These are phyloP conservation scores for Ampelomyces quisqualis DNA, from an alignment of 2,329 filamentous ascomycete species.

Conservation along the genomic window DNA sequence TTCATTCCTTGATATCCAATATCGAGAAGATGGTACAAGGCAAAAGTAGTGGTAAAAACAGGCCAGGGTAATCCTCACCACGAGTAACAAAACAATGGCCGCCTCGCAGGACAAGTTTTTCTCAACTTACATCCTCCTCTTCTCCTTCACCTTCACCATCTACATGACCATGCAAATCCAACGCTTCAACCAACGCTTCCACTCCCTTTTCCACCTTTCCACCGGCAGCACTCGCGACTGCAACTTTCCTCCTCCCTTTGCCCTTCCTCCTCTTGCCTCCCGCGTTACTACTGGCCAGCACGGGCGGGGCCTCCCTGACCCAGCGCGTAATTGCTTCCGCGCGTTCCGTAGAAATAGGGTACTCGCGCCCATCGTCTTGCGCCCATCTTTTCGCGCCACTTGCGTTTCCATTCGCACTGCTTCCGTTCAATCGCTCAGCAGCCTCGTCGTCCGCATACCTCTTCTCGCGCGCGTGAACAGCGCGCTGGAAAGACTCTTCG, in stretches of 20 bases:
- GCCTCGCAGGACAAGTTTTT: no score
- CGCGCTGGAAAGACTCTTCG: slow-evolving; percentile 64
- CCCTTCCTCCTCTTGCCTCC: slow-evolving; percentile 40
- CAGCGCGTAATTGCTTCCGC: slow-evolving; percentile 69
- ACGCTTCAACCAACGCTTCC: neutral
- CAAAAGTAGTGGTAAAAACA: no score
- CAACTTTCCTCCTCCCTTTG: slow-evolving; percentile 13
- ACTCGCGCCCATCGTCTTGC: slow-evolving; percentile 66
- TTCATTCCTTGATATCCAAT: no score
- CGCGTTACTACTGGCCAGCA: slow-evolving; percentile 36
- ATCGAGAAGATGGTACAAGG: no score
- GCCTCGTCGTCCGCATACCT: slow-evolving; percentile 59
- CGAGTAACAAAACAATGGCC: no score
- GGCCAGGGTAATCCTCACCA: no score
- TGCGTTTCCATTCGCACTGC: neutral
- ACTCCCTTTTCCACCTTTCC: neutral
- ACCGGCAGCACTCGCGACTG: neutral
- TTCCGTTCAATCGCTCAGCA: slow-evolving; percentile 27
- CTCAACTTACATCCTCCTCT: no score
- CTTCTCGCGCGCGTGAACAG: slow-evolving; percentile 62
- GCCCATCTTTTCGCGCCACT: slow-evolving; percentile 57
- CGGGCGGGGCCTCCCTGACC: slow-evolving; percentile 57
- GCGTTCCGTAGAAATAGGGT: slow-evolving; percentile 68
- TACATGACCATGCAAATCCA: no score
- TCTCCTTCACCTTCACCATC: no score